Conservation (phyloP, 2,329 filamentous ascomycete species). For the Aspergillus terreus region DNA sequence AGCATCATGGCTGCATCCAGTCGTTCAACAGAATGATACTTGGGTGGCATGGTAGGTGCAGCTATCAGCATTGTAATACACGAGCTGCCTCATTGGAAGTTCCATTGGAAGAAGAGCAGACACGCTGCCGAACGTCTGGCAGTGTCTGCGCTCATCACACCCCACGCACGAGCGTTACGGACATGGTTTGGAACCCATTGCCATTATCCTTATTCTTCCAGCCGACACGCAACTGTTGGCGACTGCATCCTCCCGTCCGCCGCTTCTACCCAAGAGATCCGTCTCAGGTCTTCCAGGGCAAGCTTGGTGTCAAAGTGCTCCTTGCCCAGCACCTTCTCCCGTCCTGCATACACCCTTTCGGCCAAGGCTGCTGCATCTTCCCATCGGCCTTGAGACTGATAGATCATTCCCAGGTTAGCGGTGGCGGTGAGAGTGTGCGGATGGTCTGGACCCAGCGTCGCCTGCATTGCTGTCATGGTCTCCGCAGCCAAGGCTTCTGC, state of each 20-base stretch:
- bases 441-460: constrained; percentile 1
- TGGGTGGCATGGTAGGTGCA: no score
- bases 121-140: no score
- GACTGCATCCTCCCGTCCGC: neutral
- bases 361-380: constrained; percentile 4
- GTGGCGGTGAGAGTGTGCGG: constrained; percentile 7
- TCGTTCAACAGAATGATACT: no score
- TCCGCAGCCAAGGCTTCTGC: constrained; percentile 5
- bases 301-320: constrained; percentile 4
- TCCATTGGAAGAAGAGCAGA: no score
- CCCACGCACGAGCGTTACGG: no score
- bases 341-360: neutral
- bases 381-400: constrained; percentile 10
- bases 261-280: constrained; percentile 5
- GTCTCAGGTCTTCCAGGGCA: constrained; percentile 7
- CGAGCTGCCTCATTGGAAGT: no score
- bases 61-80: no score
- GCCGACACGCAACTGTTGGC: neutral
- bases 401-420: constrained; percentile 6
- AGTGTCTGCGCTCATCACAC: no score
- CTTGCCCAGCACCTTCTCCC: constrained; percentile 6
- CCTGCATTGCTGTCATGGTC: constrained; percentile 5
- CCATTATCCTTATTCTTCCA: no score
- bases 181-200: no score
- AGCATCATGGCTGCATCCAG: no score